phyloP scores from a whole-genome alignment of 306 rosid species.

The Rosa rugosa region DNA sequence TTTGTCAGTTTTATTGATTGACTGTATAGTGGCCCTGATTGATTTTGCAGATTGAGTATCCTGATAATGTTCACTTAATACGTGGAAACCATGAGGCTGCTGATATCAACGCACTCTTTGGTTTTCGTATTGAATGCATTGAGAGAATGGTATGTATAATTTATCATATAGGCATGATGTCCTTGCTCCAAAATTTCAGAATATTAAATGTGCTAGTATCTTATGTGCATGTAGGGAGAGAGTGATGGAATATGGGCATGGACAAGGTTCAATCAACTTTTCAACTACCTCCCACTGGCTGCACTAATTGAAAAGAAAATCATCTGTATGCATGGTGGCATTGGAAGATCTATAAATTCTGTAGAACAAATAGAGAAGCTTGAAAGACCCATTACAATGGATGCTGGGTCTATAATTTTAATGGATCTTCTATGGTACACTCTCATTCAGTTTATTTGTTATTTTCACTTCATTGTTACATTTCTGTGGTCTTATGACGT shows the following conservation, averaged over 20 bases:
- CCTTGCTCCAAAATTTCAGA: slow-evolving; percentile 18
- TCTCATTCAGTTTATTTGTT: slow-evolving; percentile 23
- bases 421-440: slow-evolving; percentile 94
- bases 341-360: slow-evolving; percentile 91
- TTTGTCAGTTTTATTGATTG: slow-evolving; percentile 29
- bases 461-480: neutral
- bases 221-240: slow-evolving; percentile 72
- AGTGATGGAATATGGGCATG: slow-evolving; percentile 99
- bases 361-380: slow-evolving; percentile 98
- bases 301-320: slow-evolving; percentile 98
- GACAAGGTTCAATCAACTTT: slow-evolving; percentile 99
- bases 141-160: slow-evolving; percentile 86
- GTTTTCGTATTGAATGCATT: slow-evolving; percentile 98
- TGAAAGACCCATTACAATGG: slow-evolving; percentile 98
- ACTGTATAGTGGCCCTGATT: slow-evolving; percentile 26
- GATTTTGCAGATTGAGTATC: slow-evolving; percentile 88
- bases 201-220: slow-evolving; percentile 32
- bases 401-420: slow-evolving; percentile 92
- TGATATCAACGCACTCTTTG: slow-evolving; percentile 98
- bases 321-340: slow-evolving; percentile 99
- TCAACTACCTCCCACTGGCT: slow-evolving; percentile 95
- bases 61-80: slow-evolving; percentile 93
- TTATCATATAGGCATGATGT: slow-evolving; percentile 23
- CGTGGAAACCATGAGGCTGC: slow-evolving; percentile 99
- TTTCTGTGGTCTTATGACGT: slow-evolving; percentile 21